Evolutionary conservation across 108 stramenopile genomes (phyloP), one percentile per base, ranked within the genome.

Genomic region (Pseudonitzschia delicatissima): DNA sequence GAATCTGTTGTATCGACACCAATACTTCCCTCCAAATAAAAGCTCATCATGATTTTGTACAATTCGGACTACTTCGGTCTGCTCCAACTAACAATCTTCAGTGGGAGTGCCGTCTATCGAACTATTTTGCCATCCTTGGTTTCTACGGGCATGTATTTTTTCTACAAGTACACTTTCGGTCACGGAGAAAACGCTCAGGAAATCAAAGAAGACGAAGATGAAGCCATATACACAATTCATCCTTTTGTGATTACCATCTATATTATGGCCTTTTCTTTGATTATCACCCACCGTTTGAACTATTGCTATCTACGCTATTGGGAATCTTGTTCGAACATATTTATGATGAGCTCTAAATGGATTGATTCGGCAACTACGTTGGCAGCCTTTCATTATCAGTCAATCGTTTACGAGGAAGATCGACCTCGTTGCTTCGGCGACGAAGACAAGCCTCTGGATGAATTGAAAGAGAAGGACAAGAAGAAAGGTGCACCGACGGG

Each of bases 381-480:
- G 71, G 83, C 90, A 37, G 73, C 87, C 36, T 91, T 76, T 72
- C 86, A 87, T 68, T 76, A 82, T 42, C 89, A 90, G 78, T 69
- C 74, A 0, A 18, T 64, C 6, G 42, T 63, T 0, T 89, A 84
- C 60, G 74, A 77, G 11, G 66, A 73, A 18, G 44, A 69, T 35
- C 76, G 64, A 37, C 87, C 87, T 5, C 80, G 67, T 5, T 40
- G 73, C 0, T 89, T 89, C 68, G 87, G 84, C 6, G 70, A 78
- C 0, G 74, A 82, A 65, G 70, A 58, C 37, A 66, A 83, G 15
- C 5, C 4, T 23, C 45, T 74, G 11, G 44, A 45, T 34, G 21
- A 62, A 23, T 12, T 28, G 12, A 2, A 18, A 33, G 35, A 28
- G 4, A 3, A 18, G 2, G 27, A 36, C 2, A 58, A 11, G 18